Percentiles rank a stretch among this genome's conserved stretches.
phyloP scores from a whole-genome alignment of 139 green algal species.

The Chlamydomonas incerta region DNA sequence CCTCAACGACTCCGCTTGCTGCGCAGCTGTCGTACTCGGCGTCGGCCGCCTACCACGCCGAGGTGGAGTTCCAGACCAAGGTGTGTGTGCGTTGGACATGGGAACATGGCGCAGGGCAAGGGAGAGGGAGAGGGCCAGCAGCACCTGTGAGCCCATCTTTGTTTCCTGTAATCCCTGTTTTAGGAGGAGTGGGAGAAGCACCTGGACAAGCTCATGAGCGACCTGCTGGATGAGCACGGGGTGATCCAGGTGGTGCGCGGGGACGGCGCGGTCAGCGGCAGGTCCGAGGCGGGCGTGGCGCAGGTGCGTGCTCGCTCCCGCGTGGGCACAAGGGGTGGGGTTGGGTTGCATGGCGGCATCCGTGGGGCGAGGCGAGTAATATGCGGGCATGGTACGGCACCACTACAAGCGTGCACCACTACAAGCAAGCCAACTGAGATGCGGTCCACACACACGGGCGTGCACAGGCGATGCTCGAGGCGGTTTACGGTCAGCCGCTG shows the following conservation, averaged over 20 bases:
- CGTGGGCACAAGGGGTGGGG: neutral
- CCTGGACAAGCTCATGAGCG: constrained; percentile 12
- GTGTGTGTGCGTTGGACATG: neutral
- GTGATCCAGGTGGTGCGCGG: neutral
- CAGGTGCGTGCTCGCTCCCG: neutral
- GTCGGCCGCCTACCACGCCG: constrained; percentile 19
- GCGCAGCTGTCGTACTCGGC: neutral
- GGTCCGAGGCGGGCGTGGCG: neutral
- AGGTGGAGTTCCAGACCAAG: constrained; percentile 43
- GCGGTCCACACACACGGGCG: too few species aligned
- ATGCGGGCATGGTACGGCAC: too few species aligned
- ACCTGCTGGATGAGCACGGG: constrained; percentile 26
- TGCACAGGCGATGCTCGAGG: constrained; percentile 43
- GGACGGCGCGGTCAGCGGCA: neutral
- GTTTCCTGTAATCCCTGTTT: too few species aligned
- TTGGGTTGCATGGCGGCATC: too few species aligned
- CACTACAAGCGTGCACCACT: too few species aligned
- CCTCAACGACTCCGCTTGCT: too few species aligned
- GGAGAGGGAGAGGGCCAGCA: too few species aligned
- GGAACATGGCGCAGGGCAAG: too few species aligned
- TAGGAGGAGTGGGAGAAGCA: constrained; percentile 41
- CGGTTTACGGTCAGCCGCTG: constrained; percentile 26
- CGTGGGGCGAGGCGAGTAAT: too few species aligned
- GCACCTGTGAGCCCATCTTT: too few species aligned
- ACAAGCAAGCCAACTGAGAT: too few species aligned